These are phyloP conservation scores for Coemansia sp. DNA, from an alignment of 192 early-diverging fungal genomes.

Conservation along the genomic window DNA sequence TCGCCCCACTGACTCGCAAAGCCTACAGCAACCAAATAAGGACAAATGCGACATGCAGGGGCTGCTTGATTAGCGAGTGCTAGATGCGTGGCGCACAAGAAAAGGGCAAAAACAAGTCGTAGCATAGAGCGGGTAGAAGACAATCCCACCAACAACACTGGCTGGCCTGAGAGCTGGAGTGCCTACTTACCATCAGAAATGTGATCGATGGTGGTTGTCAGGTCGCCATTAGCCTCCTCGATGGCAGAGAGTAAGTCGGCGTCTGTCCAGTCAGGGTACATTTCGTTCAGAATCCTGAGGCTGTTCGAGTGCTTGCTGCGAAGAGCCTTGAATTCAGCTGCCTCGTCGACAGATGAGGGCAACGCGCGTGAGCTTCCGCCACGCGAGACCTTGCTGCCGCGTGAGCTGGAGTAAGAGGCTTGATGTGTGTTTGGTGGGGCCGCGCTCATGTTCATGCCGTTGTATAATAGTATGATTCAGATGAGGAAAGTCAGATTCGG, in stretches of 20 bases:
- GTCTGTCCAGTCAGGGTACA: conserved; percentile 83
- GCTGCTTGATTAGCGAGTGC: background rate
- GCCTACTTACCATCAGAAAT: conserved; percentile 71
- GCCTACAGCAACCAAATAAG: conserved; percentile 53
- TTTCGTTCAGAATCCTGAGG: conserved; percentile 62
- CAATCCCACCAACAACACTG: background rate
- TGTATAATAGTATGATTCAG: conserved; percentile 36
- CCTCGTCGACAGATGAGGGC: conserved; percentile 21
- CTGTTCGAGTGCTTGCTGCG: conserved; percentile 59
- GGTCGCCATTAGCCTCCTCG: conserved; percentile 83
- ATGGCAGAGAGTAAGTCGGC: conserved; percentile 81
- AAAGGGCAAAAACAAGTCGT: background rate
- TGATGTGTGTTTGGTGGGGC: conserved; percentile 51
- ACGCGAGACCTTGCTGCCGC: conserved; percentile 32
- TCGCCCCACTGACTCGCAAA: conserved; percentile 81
- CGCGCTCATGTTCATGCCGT: conserved; percentile 45
- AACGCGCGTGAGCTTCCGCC: conserved; percentile 15
- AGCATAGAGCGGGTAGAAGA: background rate
- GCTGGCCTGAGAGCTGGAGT: background rate
- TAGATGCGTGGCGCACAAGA: background rate
- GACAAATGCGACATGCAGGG: background rate
- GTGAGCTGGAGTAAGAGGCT: conserved; percentile 17
- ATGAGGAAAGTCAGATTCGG: conserved; percentile 9
- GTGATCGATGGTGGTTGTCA: conserved; percentile 72
- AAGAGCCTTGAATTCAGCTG: conserved; percentile 62